Base-by-base conservation (phyloP, 2,329 filamentous ascomycete genomes). In the Ophiobolus disseminans region DNA sequence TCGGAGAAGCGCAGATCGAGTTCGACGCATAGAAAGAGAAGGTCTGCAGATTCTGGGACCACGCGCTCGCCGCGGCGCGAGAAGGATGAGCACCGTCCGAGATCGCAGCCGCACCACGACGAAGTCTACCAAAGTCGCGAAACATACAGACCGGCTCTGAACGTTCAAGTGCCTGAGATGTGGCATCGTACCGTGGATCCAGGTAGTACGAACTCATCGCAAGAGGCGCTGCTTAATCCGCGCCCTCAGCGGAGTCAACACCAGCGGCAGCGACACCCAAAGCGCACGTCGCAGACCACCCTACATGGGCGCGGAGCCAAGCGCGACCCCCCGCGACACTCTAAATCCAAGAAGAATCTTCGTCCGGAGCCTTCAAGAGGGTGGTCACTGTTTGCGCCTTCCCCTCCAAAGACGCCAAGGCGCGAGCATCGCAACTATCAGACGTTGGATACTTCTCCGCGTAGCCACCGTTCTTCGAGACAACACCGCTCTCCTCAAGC, bases 151-250 rank as follows among this genome's bases (percentile, higher is more conserved):
- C 57, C 66, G 21, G 41, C 58, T 5, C 30, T 66, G 40, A 60
- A 67, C 16, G 52, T 69, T 3, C 53, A 70, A 37, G 62, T 66
- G 1, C 63, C 65, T 19, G 48, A 61, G 5, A 61, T 64, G 40
- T 68, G 68, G 62, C 54, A 70, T 38, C 67, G 64, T 21, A 40
- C 63, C 8, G 60, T 63, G 14, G 57, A 61, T 16, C 53, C 62
- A 4, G 59, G 44, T 26, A 69, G 58, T 41, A 48, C 41, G 7
- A 60, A 65, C 20, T 69, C 68, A 1, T 73, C 70, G 0, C 63
- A 71, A 25, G 70, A 73, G 45, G 66, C 63, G 42, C 52, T 73
- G 2, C 48, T 73, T 31, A 72, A 73, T 23, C 70, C 70, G 6
- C 66, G 68, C n/a, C 69, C 69, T 22, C 63, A 71, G 36, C 57